phyloP scores from a whole-genome alignment of 345 rosid species.

The Lepidium didymum region DNA sequence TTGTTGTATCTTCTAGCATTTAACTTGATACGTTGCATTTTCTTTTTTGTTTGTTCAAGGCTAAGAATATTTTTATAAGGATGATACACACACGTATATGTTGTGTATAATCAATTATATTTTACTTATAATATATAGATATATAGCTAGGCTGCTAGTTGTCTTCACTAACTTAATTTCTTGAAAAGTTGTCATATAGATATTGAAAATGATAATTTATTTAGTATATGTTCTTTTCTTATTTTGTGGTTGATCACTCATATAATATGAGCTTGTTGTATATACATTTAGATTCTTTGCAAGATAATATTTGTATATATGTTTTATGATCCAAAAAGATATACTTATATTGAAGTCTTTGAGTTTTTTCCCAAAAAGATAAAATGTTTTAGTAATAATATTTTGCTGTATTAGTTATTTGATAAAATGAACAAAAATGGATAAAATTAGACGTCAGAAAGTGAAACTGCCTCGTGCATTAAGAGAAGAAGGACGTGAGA shows the following conservation, averaged over 20 bases:
- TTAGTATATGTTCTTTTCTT: neutral
- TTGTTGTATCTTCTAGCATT: neutral
- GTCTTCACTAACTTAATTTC: neutral
- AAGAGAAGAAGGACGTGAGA: constrained; percentile 21
- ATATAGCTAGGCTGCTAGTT: neutral
- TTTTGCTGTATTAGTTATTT: neutral
- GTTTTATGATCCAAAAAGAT: neutral
- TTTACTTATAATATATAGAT: neutral
- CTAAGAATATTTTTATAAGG: neutral
- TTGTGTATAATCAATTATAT: neutral
- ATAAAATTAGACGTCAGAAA: constrained; percentile 6
- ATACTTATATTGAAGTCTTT: too few species aligned
- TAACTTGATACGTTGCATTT: too few species aligned
- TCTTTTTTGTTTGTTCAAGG: too few species aligned
- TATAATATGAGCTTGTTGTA: neutral
- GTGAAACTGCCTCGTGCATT: constrained; percentile 36
- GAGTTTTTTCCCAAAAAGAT: too few species aligned
- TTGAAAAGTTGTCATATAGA: constrained; percentile 19
- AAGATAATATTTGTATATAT: neutral
- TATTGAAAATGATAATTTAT: neutral
- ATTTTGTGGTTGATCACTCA: constrained; percentile 9
- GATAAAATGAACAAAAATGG: neutral
- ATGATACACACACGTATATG: constrained; percentile 1
- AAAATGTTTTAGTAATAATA: too few species aligned
- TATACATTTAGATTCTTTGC: neutral